Evolutionary conservation across 108 stramenopile species (phyloP), one percentile per base, ranked within the genome.

Genomic region (Parietichytrium sp.): DNA sequence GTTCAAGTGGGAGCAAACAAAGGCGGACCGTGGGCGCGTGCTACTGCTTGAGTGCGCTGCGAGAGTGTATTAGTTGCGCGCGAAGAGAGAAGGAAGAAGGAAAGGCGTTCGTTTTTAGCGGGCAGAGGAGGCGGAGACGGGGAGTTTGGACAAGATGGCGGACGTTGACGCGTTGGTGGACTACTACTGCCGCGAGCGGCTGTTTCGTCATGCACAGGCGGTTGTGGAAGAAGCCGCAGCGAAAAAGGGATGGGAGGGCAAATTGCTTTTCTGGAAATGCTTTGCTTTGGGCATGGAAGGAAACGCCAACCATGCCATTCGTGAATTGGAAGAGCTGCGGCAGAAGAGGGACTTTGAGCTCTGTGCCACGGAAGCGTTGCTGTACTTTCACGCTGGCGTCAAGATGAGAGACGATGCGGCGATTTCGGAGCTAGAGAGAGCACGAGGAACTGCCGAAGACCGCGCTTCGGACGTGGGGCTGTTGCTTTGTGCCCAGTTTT

Each of bases 281-380:
- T 90, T 87, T 48, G 85, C 78, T 7, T 12, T 85, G 50, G 88
- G 81, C 25, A 84, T 82, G 82, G 79, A 79, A 47, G 88, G 78
- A 23, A 53, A 4, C 29, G 49, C 48, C 3, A 29, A 51, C 18
- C 87, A 83, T 38, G 86, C 86, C 3, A 87, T 90, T 20, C 88
- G 90, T 4, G 72, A 88, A 38, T 49, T 89, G 47, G 88, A 89
- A 38, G 26, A 42, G 30, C 80, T 89, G 1, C 81, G 82, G 48
- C 49, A 79, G 18, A 87, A 86, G 83, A 86, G 85, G 23, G 87
- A 88, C 13, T 38, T 90, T 26, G 87, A 85, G 33, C 45, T 80
- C 52, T 80, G 87, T 25, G 83, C 88, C 18, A 36, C 79, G 16
- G 79, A 86, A 48, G 84, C 87, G 2, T 51, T 90, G 16, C 48